Evolutionary conservation across 208 protist genomes (phyloP).

Genomic region (Acanthamoeba castellanii): DNA sequence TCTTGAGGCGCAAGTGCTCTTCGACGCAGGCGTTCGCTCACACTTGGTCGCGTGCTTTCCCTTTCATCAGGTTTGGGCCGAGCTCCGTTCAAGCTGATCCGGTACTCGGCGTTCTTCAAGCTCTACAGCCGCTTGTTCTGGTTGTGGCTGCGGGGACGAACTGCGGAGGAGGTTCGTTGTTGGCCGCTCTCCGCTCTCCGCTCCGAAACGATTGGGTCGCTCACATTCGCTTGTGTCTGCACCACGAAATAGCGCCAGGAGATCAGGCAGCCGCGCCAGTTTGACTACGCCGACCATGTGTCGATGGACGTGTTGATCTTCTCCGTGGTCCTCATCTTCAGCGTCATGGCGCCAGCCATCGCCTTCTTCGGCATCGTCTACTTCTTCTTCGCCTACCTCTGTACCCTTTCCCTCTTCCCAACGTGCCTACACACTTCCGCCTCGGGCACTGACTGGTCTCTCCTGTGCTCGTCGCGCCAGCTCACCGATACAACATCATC

Average conservation of each 20-base stretch:
- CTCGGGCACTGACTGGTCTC: not conserved
- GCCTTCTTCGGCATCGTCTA: constrained; percentile 62
- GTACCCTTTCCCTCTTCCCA: not conserved
- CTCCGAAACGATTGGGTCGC: too few species aligned
- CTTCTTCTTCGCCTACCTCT: constrained; percentile 34
- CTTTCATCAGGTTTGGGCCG: constrained; percentile 6
- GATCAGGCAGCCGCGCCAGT: constrained; percentile 6
- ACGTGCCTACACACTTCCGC: not conserved
- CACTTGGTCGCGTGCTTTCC: too few species aligned
- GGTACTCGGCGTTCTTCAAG: constrained; percentile 13
- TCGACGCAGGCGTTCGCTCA: too few species aligned
- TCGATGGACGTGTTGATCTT: constrained; percentile 58
- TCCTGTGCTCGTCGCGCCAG: not conserved
- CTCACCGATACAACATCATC: constrained; percentile 70
- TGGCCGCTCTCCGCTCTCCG: not conserved
- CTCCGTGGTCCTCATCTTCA: constrained; percentile 49
- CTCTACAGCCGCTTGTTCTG: constrained; percentile 27
- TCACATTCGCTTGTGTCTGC: not conserved
- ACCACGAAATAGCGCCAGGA: not conserved
- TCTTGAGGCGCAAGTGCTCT: too few species aligned
- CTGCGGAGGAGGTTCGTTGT: not conserved
- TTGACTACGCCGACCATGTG: constrained; percentile 50
- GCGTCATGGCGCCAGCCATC: constrained; percentile 50
- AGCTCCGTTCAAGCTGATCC: constrained; percentile 43
- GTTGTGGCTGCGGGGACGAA: not conserved